Conservation (phyloP, 164 flowering plant species). For the Umbellularia californica region DNA sequence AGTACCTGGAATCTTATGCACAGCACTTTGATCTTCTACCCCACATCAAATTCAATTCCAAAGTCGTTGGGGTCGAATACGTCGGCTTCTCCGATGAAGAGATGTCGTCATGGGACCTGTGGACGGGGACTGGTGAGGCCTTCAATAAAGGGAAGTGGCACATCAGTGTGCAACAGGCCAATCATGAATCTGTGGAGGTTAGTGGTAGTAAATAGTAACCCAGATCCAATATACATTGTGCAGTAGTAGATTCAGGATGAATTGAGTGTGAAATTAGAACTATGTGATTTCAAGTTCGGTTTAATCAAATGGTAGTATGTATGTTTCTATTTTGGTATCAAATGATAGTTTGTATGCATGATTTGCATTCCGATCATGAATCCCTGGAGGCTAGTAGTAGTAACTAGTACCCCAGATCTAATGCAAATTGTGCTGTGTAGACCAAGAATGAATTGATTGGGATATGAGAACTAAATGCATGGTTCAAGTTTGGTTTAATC, state of each 20-base stretch:
- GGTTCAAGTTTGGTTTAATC: too few species aligned
- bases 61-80: conserved; percentile 32
- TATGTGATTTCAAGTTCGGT: too few species aligned
- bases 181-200: conserved; percentile 20
- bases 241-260: not conserved
- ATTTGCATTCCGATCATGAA: too few species aligned
- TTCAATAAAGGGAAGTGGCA: conserved; percentile 35
- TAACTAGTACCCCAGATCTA: too few species aligned
- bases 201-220: not conserved
- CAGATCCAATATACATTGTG: too few species aligned
- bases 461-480: too few species aligned
- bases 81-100: conserved; percentile 27
- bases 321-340: too few species aligned
- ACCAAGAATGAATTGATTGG: too few species aligned
- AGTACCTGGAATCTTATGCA: conserved; percentile 47
- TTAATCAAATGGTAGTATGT: too few species aligned
- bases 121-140: conserved; percentile 39
- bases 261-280: not conserved
- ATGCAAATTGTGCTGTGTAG: too few species aligned
- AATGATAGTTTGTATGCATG: too few species aligned
- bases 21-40: conserved; percentile 27
- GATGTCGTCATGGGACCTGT: conserved; percentile 30
- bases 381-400: too few species aligned
- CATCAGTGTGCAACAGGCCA: conserved; percentile 26
- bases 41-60: conserved; percentile 31